These are phyloP conservation scores for Plasmodium malariae DNA, from an alignment of 169 alveolate genomes.

Conservation along the genomic window DNA sequence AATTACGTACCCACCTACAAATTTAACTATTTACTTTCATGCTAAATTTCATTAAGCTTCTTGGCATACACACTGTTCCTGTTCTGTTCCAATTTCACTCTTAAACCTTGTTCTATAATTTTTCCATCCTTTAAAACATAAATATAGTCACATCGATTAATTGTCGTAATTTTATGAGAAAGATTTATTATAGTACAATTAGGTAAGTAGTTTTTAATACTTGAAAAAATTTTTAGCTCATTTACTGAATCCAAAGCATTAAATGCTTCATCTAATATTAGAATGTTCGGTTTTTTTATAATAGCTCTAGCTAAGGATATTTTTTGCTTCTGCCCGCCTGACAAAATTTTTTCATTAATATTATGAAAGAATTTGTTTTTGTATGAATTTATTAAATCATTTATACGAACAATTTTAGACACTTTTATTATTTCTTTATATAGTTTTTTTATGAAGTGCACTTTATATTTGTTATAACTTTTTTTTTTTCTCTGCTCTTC, in stretches of 20 bases:
- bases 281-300: slow-evolving; percentile 80
- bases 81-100: slow-evolving; percentile 33
- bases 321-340: slow-evolving; percentile 91
- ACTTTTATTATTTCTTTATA: slow-evolving; percentile 72
- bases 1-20: no score
- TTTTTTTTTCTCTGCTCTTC: slow-evolving; percentile 43
- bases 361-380: slow-evolving; percentile 59
- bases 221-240: slow-evolving; percentile 76
- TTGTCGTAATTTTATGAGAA: slow-evolving; percentile 84
- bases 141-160: slow-evolving; percentile 78
- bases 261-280: slow-evolving; percentile 93
- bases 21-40: no score
- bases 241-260: slow-evolving; percentile 88
- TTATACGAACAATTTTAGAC: slow-evolving; percentile 35
- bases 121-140: slow-evolving; percentile 75
- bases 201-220: slow-evolving; percentile 67
- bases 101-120: slow-evolving; percentile 79
- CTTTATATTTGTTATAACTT: slow-evolving; percentile 59
- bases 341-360: slow-evolving; percentile 62
- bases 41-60: slow-evolving; percentile 46
- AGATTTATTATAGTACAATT: slow-evolving; percentile 77
- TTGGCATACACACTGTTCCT: slow-evolving; percentile 73
- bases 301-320: slow-evolving; percentile 89
- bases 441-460: slow-evolving; percentile 47
- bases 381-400: slow-evolving; percentile 52